Evolutionary conservation across 345 rosid genomes (phyloP), one percentile per base, ranked within the genome.

Genomic region (Eucalyptus guilfoylei): DNA sequence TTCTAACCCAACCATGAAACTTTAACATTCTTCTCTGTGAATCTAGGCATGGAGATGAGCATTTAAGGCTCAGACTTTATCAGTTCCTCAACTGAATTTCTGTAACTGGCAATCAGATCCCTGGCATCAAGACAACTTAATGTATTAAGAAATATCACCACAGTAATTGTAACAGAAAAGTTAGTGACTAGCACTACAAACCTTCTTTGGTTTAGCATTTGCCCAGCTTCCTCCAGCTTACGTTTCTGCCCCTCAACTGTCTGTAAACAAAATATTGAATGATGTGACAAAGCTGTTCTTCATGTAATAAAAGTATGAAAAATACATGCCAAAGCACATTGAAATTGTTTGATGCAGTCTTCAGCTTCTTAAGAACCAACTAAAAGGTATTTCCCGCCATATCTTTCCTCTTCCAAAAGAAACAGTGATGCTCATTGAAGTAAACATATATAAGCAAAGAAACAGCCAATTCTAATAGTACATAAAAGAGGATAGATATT

Each of bases 211-310:
- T 93, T 92, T 13, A 94, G 92, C 90, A 94, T 81, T 86, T 93
- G 96, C 85, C 92, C 94, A n/a, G 93, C 92, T 88, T 95, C 96
- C 87, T 96, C 98, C 52, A 96, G 86, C 92, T 95, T 96, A 88
- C 88, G 55, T 92, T 95, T 96, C 92, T 97, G 95, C 86, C 94
- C 95, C 90, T 97, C 95, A 55, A 96, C 96, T 21, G 97, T 95
- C 98, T 95, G 89, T 87, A 93, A 69, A 69, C 89, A 76, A 89
- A 49, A 80, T 88, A 21, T 28, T 45, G 37, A 87, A 87, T 40
- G 85, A 30, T 47, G 48, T 11, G 24, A 58, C 42, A 60, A 30
- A 83, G 42, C 28, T 13, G 34, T 23, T 62, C 76, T 42, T 88
- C 23, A 87, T 52, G 85, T 86, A 45, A 81, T 23, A 58, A 47